These are phyloP conservation scores for Penicilliopsis zonata DNA, from an alignment of 495 filamentous ascomycete species.

Conservation along the genomic window DNA sequence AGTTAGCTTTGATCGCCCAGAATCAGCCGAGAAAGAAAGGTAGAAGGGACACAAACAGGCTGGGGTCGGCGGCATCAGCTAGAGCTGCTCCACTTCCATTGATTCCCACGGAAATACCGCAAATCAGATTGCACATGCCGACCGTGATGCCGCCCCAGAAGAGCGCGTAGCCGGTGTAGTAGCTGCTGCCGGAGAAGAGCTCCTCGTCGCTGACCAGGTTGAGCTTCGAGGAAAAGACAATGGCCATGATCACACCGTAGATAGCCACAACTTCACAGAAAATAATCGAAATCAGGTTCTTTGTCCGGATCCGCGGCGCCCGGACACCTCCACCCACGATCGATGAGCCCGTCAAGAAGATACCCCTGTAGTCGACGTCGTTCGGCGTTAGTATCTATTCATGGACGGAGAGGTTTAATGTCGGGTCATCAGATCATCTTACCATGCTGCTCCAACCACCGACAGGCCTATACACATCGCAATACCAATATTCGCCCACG, in stretches of 20 bases:
- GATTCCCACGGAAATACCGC: conserved; percentile 94
- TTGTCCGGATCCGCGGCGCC: conserved; percentile 92
- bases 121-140: conserved; percentile 88
- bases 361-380: conserved; percentile 61
- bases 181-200: conserved; percentile 51
- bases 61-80: conserved; percentile 89
- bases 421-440: conserved; percentile 18
- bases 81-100: conserved; percentile 94
- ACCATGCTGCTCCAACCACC: conserved; percentile 97
- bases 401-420: too few species aligned
- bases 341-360: conserved; percentile 97
- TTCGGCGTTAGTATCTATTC: conserved; percentile 16
- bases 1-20: conserved; percentile 12
- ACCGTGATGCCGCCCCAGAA: conserved; percentile 96
- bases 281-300: conserved; percentile 99
- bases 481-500: conserved; percentile 86
- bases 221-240: conserved; percentile 88
- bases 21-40: background rate
- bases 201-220: conserved; percentile 34
- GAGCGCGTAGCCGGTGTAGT: conserved; percentile 91
- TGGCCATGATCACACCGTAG: conserved; percentile 99
- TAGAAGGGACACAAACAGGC: conserved; percentile 48
- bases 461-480: conserved; percentile 91
- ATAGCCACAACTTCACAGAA: conserved; percentile 99
- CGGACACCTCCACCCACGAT: conserved; percentile 95